Evolutionary conservation across 768 basidiomycete species (phyloP), one percentile per base, ranked within the genome.

Genomic region (Collybiopsis confluens): DNA sequence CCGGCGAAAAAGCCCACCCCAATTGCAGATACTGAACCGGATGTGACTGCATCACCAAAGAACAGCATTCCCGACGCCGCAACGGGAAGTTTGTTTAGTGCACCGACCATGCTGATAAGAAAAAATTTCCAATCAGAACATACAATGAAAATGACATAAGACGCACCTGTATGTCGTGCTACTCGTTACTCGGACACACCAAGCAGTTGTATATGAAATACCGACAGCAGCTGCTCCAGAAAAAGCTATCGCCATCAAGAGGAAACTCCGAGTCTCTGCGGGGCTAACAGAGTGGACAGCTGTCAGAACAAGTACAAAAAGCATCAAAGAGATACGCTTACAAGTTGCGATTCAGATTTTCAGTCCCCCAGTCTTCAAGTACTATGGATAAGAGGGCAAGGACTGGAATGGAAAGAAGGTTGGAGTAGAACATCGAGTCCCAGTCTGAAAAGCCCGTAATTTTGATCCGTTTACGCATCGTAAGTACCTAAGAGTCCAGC

Each of bases 351-450:
- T 68, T 68, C 33, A 99, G 74, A 65, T 85, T 94, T 44, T 80
- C 86, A 8, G 74, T 72, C 33, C 86, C 80, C 97, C 97, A 99
- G 65, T 97, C 85, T 71, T 99, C 97, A 27, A 88, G 70, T 45
- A 92, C 59, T 59, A 98, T 59, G 8, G 95, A 97, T 64, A 87
- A 92, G 47, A 92, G 62, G 52, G 80, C 77, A 41, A 99, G 74
- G 36, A 98, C 85, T 4, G 97, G 97, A 61, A 98, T 95, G 18
- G 92, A 96, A 48, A 98, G 73, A 42, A 98, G 67, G 68, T 98
- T 99, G 74, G 96, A 97, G 76, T 98, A 98, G 73, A 92, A 96
- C 94, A 98, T 98, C 11, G 94, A 87, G 64, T 98, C 96, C 95
- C 94, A 97, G 64, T 99, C 96, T 45, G 93, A 79, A 73, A 98